A percentile compares a stretch with the other conserved stretches of the same genome.
phyloP scores from a whole-genome alignment of 345 rosid genomes.

The Salix dunnii region DNA sequence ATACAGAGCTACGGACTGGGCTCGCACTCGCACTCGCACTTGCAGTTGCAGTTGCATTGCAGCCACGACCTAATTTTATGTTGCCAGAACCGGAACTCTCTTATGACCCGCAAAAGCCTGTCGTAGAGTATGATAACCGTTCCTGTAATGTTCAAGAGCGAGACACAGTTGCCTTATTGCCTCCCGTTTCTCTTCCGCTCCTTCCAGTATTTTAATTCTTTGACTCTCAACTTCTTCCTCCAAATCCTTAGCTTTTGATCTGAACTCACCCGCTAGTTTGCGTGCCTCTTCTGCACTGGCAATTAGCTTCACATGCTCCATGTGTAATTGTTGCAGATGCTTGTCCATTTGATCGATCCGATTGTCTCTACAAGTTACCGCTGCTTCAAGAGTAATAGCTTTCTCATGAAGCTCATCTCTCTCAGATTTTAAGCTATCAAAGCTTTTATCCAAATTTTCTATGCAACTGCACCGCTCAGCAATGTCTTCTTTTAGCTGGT shows the following conservation, averaged over 20 bases:
- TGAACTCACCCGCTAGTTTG: slow-evolving; percentile 37
- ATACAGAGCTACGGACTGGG: background rate
- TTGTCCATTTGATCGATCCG: slow-evolving; percentile 42
- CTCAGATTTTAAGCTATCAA: slow-evolving; percentile 45
- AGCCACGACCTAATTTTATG: background rate
- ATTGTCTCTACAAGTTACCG: slow-evolving; percentile 39
- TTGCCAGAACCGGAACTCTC: slow-evolving; percentile 25
- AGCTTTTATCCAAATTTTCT: slow-evolving; percentile 40
- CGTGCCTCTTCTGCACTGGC: slow-evolving; percentile 29
- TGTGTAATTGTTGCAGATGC: slow-evolving; percentile 31
- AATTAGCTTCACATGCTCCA: slow-evolving; percentile 32
- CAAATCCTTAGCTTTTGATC: slow-evolving; percentile 36
- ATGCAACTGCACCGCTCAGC: slow-evolving; percentile 27
- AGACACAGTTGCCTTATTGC: slow-evolving; percentile 34
- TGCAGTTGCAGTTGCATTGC: background rate
- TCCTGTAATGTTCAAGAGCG: slow-evolving; percentile 29
- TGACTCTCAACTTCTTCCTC: slow-evolving; percentile 46
- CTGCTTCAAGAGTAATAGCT: slow-evolving; percentile 42
- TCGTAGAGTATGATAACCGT: slow-evolving; percentile 14
- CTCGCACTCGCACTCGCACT: background rate
- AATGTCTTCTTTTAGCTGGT: slow-evolving; percentile 39
- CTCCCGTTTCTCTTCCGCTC: slow-evolving; percentile 32
- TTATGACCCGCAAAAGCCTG: slow-evolving; percentile 21
- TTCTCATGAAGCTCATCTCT: slow-evolving; percentile 44
- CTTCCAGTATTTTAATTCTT: slow-evolving; percentile 12